Conservation (phyloP, 192 early-diverging fungal species). For the Spinellus fusiger region DNA sequence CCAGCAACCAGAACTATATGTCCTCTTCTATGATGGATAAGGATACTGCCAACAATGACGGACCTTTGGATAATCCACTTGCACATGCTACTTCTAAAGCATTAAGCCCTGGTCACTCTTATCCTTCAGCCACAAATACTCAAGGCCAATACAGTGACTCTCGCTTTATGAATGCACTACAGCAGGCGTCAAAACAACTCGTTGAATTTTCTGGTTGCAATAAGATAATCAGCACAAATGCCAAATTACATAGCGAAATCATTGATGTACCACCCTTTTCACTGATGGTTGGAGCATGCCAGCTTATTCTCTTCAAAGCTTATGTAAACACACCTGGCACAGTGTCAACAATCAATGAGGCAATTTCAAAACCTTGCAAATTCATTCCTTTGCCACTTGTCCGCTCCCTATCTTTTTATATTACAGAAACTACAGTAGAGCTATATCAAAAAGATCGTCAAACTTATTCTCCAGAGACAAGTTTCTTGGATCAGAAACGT, state of each 20-base stretch:
- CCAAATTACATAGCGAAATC: conserved; percentile 14
- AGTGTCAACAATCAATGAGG: conserved; percentile 15
- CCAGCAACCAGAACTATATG: too few species aligned
- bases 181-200: conserved; percentile 8
- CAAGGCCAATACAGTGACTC: too few species aligned
- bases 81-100: too few species aligned
- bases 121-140: too few species aligned
- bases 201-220: conserved; percentile 11
- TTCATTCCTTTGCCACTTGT: conserved; percentile 18
- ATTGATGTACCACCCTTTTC: conserved; percentile 26
- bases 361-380: conserved; percentile 5
- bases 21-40: too few species aligned
- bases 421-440: conserved; percentile 12
- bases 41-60: too few species aligned
- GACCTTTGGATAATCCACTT: too few species aligned
- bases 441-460: conserved; percentile 2
- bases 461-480: not conserved
- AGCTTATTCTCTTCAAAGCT: conserved; percentile 24
- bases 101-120: too few species aligned
- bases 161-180: conserved; percentile 7
- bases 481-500: conserved; percentile 2
- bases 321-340: conserved; percentile 17
- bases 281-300: conserved; percentile 15
- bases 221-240: conserved; percentile 4
- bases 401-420: conserved; percentile 5